Evolutionary conservation across 1,139 yeast species (phyloP).

Genomic region (Kazachstania sp.): DNA sequence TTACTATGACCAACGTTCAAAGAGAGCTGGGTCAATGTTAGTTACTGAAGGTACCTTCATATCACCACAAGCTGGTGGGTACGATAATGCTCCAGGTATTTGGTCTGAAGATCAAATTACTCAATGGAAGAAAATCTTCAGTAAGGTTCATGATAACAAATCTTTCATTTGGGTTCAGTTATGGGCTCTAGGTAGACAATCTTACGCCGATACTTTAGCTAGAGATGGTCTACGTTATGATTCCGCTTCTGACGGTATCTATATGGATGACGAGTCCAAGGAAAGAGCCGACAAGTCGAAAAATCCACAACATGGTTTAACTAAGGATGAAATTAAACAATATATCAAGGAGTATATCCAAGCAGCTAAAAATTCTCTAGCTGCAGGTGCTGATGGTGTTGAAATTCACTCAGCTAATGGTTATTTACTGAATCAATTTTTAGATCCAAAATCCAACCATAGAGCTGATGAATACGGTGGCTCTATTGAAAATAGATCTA

Average conservation of each 20-base stretch:
- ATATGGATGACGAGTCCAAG: conserved; percentile 30
- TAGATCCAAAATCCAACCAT: conserved; percentile 41
- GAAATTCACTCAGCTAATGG: conserved; percentile 66
- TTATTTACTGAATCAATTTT: conserved; percentile 53
- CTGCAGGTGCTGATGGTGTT: conserved; percentile 60
- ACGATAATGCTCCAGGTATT: conserved; percentile 44
- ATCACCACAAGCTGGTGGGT: conserved; percentile 33
- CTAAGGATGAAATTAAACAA: conserved; percentile 33
- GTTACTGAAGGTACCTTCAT: conserved; percentile 33
- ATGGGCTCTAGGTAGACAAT: conserved; percentile 53
- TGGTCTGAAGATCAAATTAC: conserved; percentile 40
- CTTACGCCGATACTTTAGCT: conserved; percentile 37
- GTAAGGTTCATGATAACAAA: conserved; percentile 45
- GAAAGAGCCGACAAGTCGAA: conserved; percentile 29
- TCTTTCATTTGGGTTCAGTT: conserved; percentile 47
- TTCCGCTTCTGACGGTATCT: conserved; percentile 29
- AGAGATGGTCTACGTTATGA: conserved; percentile 31
- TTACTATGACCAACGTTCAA: conserved; percentile 32
- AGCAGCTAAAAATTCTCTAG: conserved; percentile 32
- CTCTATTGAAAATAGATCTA: conserved; percentile 52
- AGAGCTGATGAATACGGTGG: conserved; percentile 66
- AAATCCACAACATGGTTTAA: conserved; percentile 30
- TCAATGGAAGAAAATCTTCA: conserved; percentile 44
- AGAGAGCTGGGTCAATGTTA: conserved; percentile 32
- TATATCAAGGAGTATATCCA: conserved; percentile 30